Conservation (phyloP, 169 alveolate species). For the Eimeria praecox region DNA sequence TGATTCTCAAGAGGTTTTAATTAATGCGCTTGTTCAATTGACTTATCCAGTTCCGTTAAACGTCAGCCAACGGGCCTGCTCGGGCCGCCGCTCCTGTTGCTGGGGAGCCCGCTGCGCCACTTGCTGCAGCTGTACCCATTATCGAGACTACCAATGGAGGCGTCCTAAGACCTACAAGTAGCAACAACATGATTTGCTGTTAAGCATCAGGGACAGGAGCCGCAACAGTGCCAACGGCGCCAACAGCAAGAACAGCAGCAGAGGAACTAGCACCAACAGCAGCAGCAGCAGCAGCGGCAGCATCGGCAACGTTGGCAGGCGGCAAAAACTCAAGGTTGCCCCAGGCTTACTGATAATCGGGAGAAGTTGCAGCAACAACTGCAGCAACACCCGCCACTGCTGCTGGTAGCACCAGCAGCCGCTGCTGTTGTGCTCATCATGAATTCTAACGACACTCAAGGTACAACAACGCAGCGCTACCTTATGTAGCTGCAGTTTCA, state of each 20-base stretch:
- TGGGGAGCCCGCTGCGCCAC: not conserved
- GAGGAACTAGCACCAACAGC: no score
- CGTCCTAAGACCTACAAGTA: no score
- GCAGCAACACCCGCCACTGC: not conserved
- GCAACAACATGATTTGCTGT: not conserved
- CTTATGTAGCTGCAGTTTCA: not conserved
- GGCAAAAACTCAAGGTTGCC: not conserved
- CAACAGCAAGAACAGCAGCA: not conserved
- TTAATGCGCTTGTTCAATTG: not conserved
- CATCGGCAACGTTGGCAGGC: not conserved
- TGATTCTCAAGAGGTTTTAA: not conserved
- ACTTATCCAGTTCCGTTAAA: not conserved
- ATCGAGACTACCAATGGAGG: not conserved
- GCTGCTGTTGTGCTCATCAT: conserved; percentile 5
- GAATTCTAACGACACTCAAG: conserved; percentile 18
- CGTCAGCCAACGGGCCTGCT: not conserved
- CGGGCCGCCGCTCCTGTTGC: not conserved
- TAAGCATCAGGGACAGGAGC: not conserved
- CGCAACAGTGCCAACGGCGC: not conserved
- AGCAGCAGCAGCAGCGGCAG: not conserved
- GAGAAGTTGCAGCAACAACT: not conserved
- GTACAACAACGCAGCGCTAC: not conserved
- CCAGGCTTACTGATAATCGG: not conserved
- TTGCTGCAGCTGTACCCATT: not conserved
- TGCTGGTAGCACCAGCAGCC: not conserved